Evolutionary conservation across 345 rosid species (phyloP).

Genomic region (Hibiscus tridactylites): DNA sequence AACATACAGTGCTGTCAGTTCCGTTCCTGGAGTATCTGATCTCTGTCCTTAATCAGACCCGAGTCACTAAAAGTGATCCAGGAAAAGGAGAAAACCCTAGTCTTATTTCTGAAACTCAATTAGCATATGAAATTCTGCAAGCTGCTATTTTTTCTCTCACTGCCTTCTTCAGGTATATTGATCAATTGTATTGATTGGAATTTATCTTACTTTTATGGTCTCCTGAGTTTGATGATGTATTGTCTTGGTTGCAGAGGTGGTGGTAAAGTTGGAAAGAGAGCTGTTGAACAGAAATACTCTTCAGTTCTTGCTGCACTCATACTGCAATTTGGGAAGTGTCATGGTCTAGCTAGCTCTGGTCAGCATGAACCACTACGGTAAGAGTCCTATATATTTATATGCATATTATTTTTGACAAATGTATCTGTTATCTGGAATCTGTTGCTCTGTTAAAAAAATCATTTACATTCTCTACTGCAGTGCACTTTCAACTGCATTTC

Average conservation of each 20-base stretch:
- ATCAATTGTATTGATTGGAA: slow-evolving; percentile 11
- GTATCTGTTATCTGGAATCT: neutral
- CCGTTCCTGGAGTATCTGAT: slow-evolving; percentile 77
- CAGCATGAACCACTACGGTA: slow-evolving; percentile 81
- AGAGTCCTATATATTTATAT: slow-evolving; percentile 5
- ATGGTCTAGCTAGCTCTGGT: slow-evolving; percentile 76
- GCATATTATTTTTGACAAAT: neutral
- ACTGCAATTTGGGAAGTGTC: slow-evolving; percentile 89
- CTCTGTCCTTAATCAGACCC: slow-evolving; percentile 56
- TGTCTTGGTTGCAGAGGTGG: slow-evolving; percentile 62
- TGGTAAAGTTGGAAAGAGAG: slow-evolving; percentile 86
- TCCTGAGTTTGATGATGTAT: slow-evolving; percentile 17
- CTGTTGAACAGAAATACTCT: slow-evolving; percentile 86
- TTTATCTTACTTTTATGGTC: slow-evolving; percentile 9
- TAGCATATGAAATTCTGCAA: slow-evolving; percentile 59
- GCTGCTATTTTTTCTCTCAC: slow-evolving; percentile 86
- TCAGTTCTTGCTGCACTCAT: slow-evolving; percentile 79
- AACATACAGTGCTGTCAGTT: slow-evolving; percentile 63
- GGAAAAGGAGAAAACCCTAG: slow-evolving; percentile 54
- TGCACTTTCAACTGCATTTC: slow-evolving; percentile 80
- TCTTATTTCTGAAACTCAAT: slow-evolving; percentile 40
- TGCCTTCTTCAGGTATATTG: slow-evolving; percentile 72
- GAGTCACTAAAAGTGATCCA: slow-evolving; percentile 39
- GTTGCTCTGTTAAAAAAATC: neutral
- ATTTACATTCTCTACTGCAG: slow-evolving; percentile 35